Evolutionary conservation across 495 filamentous ascomycete genomes (phyloP).

Genomic region (Diplogelasinospora grovesii): DNA sequence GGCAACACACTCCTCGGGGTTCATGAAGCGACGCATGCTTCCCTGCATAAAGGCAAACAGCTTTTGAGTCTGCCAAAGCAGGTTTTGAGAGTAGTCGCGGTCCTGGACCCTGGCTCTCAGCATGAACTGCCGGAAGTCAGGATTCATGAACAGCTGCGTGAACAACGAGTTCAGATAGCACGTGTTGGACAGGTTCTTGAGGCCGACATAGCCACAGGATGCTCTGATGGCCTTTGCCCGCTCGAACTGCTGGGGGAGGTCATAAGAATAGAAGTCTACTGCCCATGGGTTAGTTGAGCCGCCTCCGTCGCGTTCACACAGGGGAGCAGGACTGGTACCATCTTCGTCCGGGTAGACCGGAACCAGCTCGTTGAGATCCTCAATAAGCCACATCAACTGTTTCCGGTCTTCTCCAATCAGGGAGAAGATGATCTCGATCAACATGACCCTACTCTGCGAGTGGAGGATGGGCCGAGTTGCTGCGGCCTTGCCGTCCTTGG

Average conservation of each 20-base stretch:
- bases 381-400: slow-evolving; percentile 45
- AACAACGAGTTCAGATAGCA: slow-evolving; percentile 97
- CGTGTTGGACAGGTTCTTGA: slow-evolving; percentile 88
- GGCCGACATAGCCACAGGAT: slow-evolving; percentile 69
- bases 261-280: slow-evolving; percentile 40
- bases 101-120: slow-evolving; percentile 53
- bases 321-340: slow-evolving; percentile 10
- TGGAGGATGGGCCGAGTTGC: slow-evolving; percentile 37
- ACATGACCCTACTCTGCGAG: slow-evolving; percentile 51
- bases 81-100: slow-evolving; percentile 48
- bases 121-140: slow-evolving; percentile 80
- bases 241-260: slow-evolving; percentile 54
- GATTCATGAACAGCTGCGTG: slow-evolving; percentile 96
- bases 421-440: slow-evolving; percentile 57
- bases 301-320: background rate
- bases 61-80: slow-evolving; percentile 70
- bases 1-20: slow-evolving; percentile 64
- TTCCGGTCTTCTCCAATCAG: slow-evolving; percentile 49
- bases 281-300: slow-evolving; percentile 6
- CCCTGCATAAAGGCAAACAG: slow-evolving; percentile 86
- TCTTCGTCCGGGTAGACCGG: slow-evolving; percentile 28
- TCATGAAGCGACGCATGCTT: slow-evolving; percentile 61
- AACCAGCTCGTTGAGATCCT: slow-evolving; percentile 45
- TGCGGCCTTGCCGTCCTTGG: slow-evolving; percentile 29
- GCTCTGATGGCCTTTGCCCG: slow-evolving; percentile 63